A percentile compares a stretch with the other conserved stretches of the same genome.
These are phyloP conservation scores for Solanum bulbocastanum DNA, from an alignment of 257 asterid species.

Conservation along the genomic window DNA sequence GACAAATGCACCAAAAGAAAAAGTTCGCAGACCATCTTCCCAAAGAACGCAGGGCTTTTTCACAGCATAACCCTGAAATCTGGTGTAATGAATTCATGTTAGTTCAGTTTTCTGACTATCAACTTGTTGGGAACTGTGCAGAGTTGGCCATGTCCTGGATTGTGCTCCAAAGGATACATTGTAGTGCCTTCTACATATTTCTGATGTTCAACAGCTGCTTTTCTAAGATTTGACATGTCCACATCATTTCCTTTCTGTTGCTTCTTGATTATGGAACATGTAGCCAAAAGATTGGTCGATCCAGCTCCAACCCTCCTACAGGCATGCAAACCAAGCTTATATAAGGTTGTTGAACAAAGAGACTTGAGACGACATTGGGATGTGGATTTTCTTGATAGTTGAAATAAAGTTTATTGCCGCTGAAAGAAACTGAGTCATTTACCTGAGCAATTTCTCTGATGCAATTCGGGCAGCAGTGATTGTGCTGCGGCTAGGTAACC, in stretches of 20 bases:
- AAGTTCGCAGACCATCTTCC: neutral
- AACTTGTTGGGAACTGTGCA: conserved; percentile 49
- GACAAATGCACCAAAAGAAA: neutral
- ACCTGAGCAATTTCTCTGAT: conserved; percentile 73
- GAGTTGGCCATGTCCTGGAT: conserved; percentile 71
- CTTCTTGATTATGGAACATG: conserved; percentile 61
- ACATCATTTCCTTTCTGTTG: conserved; percentile 24
- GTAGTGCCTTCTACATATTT: conserved; percentile 49
- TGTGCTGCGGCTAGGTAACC: conserved; percentile 57
- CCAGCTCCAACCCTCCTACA: conserved; percentile 79
- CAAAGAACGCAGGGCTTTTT: neutral
- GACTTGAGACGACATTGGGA: neutral
- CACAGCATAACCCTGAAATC: neutral
- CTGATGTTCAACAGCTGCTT: conserved; percentile 49
- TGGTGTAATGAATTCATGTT: neutral
- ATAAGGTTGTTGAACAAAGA: neutral
- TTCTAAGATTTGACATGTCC: conserved; percentile 15
- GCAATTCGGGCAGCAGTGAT: conserved; percentile 71
- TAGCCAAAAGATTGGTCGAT: conserved; percentile 52
- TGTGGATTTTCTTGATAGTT: neutral
- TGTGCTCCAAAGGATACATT: conserved; percentile 83
- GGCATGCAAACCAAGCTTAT: neutral
- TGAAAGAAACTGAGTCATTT: neutral
- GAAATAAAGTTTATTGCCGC: neutral
- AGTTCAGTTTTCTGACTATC: neutral